Conservation (phyloP, 805 yeast genomes). For the Isabelozyma gotoi region DNA sequence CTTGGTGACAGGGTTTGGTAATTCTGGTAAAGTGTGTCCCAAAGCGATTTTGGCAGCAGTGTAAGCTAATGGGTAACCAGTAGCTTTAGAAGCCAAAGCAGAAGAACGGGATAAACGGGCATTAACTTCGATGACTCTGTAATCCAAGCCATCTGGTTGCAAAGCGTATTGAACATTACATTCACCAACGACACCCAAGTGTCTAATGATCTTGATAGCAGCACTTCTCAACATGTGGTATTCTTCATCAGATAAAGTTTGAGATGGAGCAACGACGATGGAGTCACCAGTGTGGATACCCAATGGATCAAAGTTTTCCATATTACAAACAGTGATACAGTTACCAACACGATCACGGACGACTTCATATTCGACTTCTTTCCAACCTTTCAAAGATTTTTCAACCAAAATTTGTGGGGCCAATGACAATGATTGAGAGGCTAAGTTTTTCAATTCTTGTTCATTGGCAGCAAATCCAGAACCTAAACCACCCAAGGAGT, state of each 20-base stretch:
- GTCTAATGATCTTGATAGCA: slow-evolving; percentile 96
- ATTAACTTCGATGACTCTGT: slow-evolving; percentile 95
- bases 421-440: slow-evolving; percentile 83
- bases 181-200: slow-evolving; percentile 98
- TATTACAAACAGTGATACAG: slow-evolving; percentile 98
- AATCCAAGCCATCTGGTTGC: slow-evolving; percentile 93
- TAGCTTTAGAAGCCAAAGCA: slow-evolving; percentile 97
- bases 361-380: slow-evolving; percentile 97
- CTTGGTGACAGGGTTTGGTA: slow-evolving; percentile 95
- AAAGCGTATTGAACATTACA: slow-evolving; percentile 97
- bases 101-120: slow-evolving; percentile 97
- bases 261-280: slow-evolving; percentile 98
- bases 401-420: slow-evolving; percentile 96
- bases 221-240: slow-evolving; percentile 97
- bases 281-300: slow-evolving; percentile 99
- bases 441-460: slow-evolving; percentile 79
- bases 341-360: slow-evolving; percentile 95
- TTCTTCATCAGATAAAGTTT: slow-evolving; percentile 94
- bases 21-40: slow-evolving; percentile 91
- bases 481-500: slow-evolving; percentile 95
- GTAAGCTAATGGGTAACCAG: slow-evolving; percentile 97
- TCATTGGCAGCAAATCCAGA: slow-evolving; percentile 92
- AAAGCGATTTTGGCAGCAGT: slow-evolving; percentile 97
- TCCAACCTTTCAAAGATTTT: slow-evolving; percentile 98
- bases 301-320: slow-evolving; percentile 98